Evolutionary conservation across 2,329 filamentous ascomycete genomes (phyloP).

Genomic region (Pestalotiopsis sp.): DNA sequence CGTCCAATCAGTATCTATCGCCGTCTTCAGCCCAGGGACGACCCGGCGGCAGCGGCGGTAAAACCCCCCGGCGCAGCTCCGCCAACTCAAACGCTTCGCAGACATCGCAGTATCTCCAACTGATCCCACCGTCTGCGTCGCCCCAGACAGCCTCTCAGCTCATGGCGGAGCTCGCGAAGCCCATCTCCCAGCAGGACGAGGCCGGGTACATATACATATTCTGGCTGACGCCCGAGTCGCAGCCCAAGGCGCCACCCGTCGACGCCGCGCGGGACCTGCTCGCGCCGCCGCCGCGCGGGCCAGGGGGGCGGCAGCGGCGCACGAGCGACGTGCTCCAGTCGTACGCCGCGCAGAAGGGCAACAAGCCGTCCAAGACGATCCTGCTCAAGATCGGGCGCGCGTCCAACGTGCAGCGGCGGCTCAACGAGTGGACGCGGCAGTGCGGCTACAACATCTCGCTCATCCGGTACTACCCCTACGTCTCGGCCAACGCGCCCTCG

Average conservation of each 20-base stretch:
- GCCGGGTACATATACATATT: slow-evolving; percentile 98
- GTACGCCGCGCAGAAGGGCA: slow-evolving; percentile 42
- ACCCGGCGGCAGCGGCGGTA: slow-evolving; percentile 24
- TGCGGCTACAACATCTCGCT: slow-evolving; percentile 89
- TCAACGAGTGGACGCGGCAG: slow-evolving; percentile 93
- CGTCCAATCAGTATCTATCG: slow-evolving; percentile 29
- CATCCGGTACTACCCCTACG: slow-evolving; percentile 89
- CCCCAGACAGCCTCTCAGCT: slow-evolving; percentile 72
- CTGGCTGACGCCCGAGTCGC: slow-evolving; percentile 78
- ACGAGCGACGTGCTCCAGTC: slow-evolving; percentile 58
- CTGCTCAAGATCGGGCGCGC: slow-evolving; percentile 70
- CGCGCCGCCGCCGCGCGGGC: slow-evolving; percentile 46
- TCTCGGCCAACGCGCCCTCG: slow-evolving; percentile 46
- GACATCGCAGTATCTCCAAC: slow-evolving; percentile 56
- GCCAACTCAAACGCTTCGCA: slow-evolving; percentile 32
- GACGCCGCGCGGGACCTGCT: slow-evolving; percentile 64
- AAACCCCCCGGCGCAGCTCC: slow-evolving; percentile 27
- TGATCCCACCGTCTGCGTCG: slow-evolving; percentile 70
- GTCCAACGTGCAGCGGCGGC: slow-evolving; percentile 83
- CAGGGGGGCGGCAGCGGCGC: slow-evolving; percentile 43
- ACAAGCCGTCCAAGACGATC: slow-evolving; percentile 56
- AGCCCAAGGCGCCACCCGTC: slow-evolving; percentile 55
- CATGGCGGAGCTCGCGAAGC: slow-evolving; percentile 74
- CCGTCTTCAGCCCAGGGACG: slow-evolving; percentile 26
- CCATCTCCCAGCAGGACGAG: slow-evolving; percentile 75